These are phyloP conservation scores for Lachnellula occidentalis DNA, from an alignment of 2,329 filamentous ascomycete genomes.

Conservation along the genomic window DNA sequence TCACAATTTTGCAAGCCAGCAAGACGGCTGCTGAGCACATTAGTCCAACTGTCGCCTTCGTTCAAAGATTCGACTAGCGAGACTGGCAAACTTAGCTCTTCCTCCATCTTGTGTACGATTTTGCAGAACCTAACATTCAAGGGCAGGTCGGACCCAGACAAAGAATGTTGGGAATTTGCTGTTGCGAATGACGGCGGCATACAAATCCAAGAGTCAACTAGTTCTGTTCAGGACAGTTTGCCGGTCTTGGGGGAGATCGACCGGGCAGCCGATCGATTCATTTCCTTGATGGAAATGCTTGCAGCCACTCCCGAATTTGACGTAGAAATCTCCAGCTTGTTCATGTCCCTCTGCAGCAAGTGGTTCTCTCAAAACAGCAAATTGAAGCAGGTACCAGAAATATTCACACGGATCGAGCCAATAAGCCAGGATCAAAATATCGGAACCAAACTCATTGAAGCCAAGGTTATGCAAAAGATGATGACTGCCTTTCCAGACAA, in stretches of 20 bases:
- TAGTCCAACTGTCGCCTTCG: slow-evolving; percentile 49
- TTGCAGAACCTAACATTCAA: slow-evolving; percentile 50
- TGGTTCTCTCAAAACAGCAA: slow-evolving; percentile 44
- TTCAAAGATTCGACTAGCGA: not conserved
- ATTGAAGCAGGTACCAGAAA: slow-evolving; percentile 1
- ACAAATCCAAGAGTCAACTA: slow-evolving; percentile 38
- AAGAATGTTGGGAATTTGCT: slow-evolving; percentile 49
- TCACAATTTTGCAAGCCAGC: slow-evolving; percentile 42
- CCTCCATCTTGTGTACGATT: slow-evolving; percentile 42
- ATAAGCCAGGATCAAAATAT: slow-evolving; percentile 37
- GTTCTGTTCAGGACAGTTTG: not conserved
- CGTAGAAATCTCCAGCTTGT: slow-evolving; percentile 51
- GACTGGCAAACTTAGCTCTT: not conserved
- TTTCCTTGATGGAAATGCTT: slow-evolving; percentile 45
- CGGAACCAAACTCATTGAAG: slow-evolving; percentile 46
- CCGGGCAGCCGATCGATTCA: slow-evolving; percentile 37
- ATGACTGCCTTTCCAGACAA: slow-evolving; percentile 58
- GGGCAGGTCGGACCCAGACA: slow-evolving; percentile 36
- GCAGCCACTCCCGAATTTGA: slow-evolving; percentile 32
- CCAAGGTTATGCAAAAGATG: slow-evolving; percentile 60
- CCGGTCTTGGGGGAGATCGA: slow-evolving; percentile 31
- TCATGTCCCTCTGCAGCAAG: slow-evolving; percentile 51
- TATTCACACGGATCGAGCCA: slow-evolving; percentile 29
- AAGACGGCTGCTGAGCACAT: slow-evolving; percentile 47
- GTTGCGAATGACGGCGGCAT: slow-evolving; percentile 42